These are phyloP conservation scores for Aspergillus uvarum DNA, from an alignment of 2,329 filamentous ascomycete species.

Conservation along the genomic window DNA sequence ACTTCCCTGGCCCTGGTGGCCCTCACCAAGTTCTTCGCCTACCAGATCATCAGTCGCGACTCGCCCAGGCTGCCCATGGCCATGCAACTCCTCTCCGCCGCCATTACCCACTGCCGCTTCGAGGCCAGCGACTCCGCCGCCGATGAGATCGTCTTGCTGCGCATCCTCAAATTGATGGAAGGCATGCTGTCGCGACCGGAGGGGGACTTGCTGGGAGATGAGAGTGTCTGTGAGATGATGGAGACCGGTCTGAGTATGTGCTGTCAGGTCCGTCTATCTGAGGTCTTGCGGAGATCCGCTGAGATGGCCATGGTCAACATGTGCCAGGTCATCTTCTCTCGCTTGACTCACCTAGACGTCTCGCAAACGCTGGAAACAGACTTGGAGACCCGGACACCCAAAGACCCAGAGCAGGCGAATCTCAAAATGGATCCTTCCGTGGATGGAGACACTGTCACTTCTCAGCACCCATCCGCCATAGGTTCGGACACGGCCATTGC, in stretches of 20 bases:
- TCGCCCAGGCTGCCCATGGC: conserved; percentile 87
- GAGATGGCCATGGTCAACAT: conserved; percentile 98
- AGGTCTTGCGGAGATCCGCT: conserved; percentile 83
- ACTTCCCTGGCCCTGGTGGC: conserved; percentile 92
- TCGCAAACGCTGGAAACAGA: conserved; percentile 68
- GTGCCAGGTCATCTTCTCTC: conserved; percentile 97
- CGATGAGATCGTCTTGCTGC: conserved; percentile 90
- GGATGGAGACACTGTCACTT: conserved; percentile 62
- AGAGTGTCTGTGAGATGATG: conserved; percentile 99
- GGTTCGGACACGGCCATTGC: conserved; percentile 38
- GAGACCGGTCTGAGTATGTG: conserved; percentile 96
- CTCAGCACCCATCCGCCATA: conserved; percentile 48
- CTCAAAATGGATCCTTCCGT: conserved; percentile 82
- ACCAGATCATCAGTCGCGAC: conserved; percentile 79
- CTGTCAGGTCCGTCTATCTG: conserved; percentile 87
- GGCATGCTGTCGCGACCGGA: conserved; percentile 94
- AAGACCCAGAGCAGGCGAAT: conserved; percentile 65
- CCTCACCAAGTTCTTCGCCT: conserved; percentile 94
- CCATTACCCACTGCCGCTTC: conserved; percentile 96
- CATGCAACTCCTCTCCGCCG: conserved; percentile 91
- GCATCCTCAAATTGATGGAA: conserved; percentile 97
- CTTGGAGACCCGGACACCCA: conserved; percentile 59
- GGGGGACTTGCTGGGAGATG: conserved; percentile 90
- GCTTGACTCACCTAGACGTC: conserved; percentile 81
- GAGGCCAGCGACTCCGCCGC: conserved; percentile 93